A percentile compares a stretch with the other conserved stretches of the same genome.
Conservation (phyloP, 257 asterid genomes). For the Solanum habrochaites region DNA sequence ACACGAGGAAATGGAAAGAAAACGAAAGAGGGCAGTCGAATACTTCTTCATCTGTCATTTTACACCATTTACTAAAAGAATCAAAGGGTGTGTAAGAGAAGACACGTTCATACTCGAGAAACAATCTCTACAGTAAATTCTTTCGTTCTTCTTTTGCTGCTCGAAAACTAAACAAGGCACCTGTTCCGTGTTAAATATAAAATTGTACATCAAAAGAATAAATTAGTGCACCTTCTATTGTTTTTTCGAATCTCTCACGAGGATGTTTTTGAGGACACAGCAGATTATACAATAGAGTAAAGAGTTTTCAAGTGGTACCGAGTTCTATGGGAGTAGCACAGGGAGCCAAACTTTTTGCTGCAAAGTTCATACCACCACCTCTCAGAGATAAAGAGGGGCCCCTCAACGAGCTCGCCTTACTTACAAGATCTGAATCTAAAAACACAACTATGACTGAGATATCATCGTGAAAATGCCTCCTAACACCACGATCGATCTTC, state of each 20-base stretch:
- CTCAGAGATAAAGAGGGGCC: constrained; percentile 24
- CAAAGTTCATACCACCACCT: constrained; percentile 26
- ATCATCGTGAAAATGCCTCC: constrained; percentile 44
- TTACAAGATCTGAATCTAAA: constrained; percentile 26
- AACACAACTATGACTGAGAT: constrained; percentile 29
- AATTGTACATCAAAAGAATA: constrained; percentile 10
- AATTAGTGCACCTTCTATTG: constrained; percentile 24
- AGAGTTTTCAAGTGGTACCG: constrained; percentile 15
- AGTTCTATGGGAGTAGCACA: constrained; percentile 6
- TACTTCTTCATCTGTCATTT: constrained; percentile 7
- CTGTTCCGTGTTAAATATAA: constrained; percentile 11
- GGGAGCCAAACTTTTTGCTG: constrained; percentile 27
- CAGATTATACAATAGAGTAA: constrained; percentile 19
- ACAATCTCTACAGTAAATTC: constrained; percentile 14
- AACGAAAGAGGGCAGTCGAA: background rate
- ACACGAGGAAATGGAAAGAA: background rate
- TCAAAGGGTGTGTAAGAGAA: background rate
- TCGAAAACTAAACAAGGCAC: constrained; percentile 16
- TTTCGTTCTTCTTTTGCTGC: constrained; percentile 5
- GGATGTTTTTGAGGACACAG: constrained; percentile 5
- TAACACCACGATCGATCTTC: constrained; percentile 39
- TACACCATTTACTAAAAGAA: constrained; percentile 22
- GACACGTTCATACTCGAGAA: constrained; percentile 12
- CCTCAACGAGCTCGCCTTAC: constrained; percentile 25
- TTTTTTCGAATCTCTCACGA: background rate